These are phyloP conservation scores for Hordeum pubiflorum DNA, from an alignment of 202 grass and related monocot genomes.

Conservation along the genomic window DNA sequence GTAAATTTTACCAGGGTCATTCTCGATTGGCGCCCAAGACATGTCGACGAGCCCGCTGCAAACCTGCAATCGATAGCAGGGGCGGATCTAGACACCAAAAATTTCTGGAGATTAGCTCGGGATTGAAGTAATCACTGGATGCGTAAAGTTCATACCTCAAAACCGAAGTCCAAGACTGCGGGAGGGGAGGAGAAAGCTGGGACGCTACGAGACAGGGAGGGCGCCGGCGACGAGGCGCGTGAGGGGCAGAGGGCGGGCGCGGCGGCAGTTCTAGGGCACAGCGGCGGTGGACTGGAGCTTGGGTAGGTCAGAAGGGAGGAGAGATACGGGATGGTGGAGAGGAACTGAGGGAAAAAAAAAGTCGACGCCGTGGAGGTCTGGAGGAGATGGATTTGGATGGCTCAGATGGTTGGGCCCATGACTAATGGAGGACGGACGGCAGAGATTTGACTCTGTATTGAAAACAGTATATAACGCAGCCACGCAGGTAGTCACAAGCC, in stretches of 20 bases:
- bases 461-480: too few species aligned
- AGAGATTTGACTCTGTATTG: not conserved
- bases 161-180: not conserved
- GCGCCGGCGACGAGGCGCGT: not conserved
- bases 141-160: not conserved
- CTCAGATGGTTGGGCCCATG: not conserved
- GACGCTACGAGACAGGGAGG: not conserved
- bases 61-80: not conserved
- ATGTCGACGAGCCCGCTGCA: conserved; percentile 29
- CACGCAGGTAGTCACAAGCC: too few species aligned
- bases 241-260: not conserved
- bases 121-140: not conserved
- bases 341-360: not conserved
- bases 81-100: not conserved
- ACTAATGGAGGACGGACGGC: not conserved
- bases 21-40: conserved; percentile 89
- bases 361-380: not conserved
- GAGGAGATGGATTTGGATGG: not conserved
- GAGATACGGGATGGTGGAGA: not conserved
- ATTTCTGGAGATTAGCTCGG: not conserved
- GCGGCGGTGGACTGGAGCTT: not conserved
- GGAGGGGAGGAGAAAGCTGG: not conserved
- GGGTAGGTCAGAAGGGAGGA: not conserved
- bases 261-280: not conserved
- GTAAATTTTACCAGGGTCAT: conserved; percentile 68